Base-by-base conservation (phyloP, 148 eudicot genomes). In the Chenopodium album region DNA sequence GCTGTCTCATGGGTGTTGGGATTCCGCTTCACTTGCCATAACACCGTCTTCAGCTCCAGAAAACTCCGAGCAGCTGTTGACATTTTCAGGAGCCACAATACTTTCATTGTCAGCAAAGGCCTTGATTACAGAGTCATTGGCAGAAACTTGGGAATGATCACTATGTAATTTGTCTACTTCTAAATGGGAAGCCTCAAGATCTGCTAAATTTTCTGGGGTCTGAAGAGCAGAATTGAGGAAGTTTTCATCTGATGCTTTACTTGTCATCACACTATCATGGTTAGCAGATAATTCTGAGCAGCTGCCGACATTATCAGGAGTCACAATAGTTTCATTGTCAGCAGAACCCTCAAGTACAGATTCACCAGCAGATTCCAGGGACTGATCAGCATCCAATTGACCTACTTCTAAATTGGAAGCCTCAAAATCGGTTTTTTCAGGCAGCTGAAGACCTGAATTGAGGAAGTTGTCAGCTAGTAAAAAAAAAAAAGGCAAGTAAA, bases 401-500 rank as follows among this genome's bases (percentile, higher is more conserved):
- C 80, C 80, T 26, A 76, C 65, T 69, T 87, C 73, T 31, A 73
- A 47, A 78, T 66, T 65, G 66, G 83, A 73, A 11, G 71, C 50
- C 74, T 82, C 85, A 52, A 23, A 75, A 26, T 67, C 82, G 7
- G 26, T 75, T 44, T 75, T 52, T 29, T 76, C 73, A n/a, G 72
- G 70, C 76, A 32, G 78, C 78, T 76, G 76, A 44, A 56, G 54
- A 80, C 37, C 73, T 11, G 80, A 75, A 81, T 74, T 60, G 46
- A 73, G 52, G 54, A 47, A n/a, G 20, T 62, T 52, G 20, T 72
- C 80, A 70, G 47, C 68, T 12, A 31, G 66, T 62, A 29, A 82
- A 26, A 26, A 26, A 26, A 26, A 26, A 32, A 0, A 32, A 32
- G 44, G 44, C 8, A 0, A 5, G 44, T 41, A 5, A 5, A 41